These are phyloP conservation scores for Phalaenopsis equestris DNA, from an alignment of 106 monocot genomes.

Conservation along the genomic window DNA sequence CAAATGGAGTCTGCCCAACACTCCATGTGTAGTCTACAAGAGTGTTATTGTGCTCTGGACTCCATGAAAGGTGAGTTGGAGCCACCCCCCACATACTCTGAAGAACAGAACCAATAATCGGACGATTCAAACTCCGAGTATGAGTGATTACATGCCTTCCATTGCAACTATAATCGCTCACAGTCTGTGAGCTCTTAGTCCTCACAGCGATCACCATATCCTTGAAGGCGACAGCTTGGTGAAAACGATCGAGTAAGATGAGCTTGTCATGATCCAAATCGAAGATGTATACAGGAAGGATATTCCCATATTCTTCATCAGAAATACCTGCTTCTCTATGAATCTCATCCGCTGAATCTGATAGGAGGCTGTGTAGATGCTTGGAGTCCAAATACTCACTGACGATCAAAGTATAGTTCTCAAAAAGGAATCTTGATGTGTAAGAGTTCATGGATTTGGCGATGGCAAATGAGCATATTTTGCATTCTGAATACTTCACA, in stretches of 20 bases:
- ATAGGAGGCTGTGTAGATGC: slow-evolving; percentile 52
- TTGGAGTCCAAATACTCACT: slow-evolving; percentile 93
- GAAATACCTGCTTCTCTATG: slow-evolving; percentile 24
- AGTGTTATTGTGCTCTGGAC: slow-evolving; percentile 62
- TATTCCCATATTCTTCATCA: slow-evolving; percentile 39
- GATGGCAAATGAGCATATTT: slow-evolving; percentile 78
- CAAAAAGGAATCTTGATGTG: slow-evolving; percentile 83
- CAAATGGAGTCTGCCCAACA: slow-evolving; percentile 88
- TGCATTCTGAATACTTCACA: slow-evolving; percentile 58
- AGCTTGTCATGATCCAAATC: slow-evolving; percentile 79
- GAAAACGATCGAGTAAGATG: slow-evolving; percentile 74
- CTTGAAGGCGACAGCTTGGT: slow-evolving; percentile 81
- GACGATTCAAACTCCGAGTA: slow-evolving; percentile 63
- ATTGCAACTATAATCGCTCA: slow-evolving; percentile 95
- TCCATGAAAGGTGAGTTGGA: slow-evolving; percentile 84
- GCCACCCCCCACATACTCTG: slow-evolving; percentile 92
- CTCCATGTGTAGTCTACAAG: slow-evolving; percentile 92
- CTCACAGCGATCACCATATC: slow-evolving; percentile 92
- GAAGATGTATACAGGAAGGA: slow-evolving; percentile 80
- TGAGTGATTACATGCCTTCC: slow-evolving; percentile 81
- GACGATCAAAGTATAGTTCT: slow-evolving; percentile 88
- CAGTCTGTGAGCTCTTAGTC: slow-evolving; percentile 65
- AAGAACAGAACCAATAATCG: slow-evolving; percentile 76
- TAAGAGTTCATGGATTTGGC: slow-evolving; percentile 59
- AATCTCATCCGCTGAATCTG: slow-evolving; percentile 67